These are phyloP conservation scores for Kwoniella sp. DNA, from an alignment of 768 basidiomycete species.

Conservation along the genomic window DNA sequence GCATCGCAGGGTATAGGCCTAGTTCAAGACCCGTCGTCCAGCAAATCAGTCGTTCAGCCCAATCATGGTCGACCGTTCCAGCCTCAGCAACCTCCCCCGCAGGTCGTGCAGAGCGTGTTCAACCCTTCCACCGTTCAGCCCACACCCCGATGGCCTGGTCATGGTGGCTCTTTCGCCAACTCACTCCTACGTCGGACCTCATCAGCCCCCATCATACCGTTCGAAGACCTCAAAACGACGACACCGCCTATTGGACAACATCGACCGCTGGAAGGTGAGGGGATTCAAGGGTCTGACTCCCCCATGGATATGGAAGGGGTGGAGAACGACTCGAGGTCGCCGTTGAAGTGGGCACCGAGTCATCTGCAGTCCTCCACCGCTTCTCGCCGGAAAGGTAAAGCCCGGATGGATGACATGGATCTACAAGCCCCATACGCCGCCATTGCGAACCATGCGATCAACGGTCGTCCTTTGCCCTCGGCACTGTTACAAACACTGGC, in stretches of 20 bases:
- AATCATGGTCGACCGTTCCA: neutral
- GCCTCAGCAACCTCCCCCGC: neutral
- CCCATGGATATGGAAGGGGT: conserved; percentile 21
- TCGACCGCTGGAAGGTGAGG: conserved; percentile 3
- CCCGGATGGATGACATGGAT: conserved; percentile 23
- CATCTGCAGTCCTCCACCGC: conserved; percentile 20
- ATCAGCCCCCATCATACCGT: conserved; percentile 19
- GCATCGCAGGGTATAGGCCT: neutral
- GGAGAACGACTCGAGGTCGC: conserved; percentile 9
- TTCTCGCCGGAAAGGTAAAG: conserved; percentile 38
- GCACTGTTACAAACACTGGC: conserved; percentile 37
- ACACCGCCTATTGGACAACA: conserved; percentile 25
- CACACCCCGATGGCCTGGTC: conserved; percentile 26
- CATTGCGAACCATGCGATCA: conserved; percentile 9
- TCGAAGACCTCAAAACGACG: conserved; percentile 32
- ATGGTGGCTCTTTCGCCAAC: conserved; percentile 7
- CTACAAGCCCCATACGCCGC: neutral
- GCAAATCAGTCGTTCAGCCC: neutral
- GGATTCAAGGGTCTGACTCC: too few relatives aligned
- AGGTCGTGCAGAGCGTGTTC: neutral
- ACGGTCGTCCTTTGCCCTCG: conserved; percentile 37
- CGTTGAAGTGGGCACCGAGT: conserved; percentile 28
- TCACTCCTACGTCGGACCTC: conserved; percentile 16
- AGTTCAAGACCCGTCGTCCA: conserved; percentile 13
- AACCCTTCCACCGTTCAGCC: conserved; percentile 15